Conservation (phyloP, 2,329 filamentous ascomycete genomes). For the Fusarium citri region DNA sequence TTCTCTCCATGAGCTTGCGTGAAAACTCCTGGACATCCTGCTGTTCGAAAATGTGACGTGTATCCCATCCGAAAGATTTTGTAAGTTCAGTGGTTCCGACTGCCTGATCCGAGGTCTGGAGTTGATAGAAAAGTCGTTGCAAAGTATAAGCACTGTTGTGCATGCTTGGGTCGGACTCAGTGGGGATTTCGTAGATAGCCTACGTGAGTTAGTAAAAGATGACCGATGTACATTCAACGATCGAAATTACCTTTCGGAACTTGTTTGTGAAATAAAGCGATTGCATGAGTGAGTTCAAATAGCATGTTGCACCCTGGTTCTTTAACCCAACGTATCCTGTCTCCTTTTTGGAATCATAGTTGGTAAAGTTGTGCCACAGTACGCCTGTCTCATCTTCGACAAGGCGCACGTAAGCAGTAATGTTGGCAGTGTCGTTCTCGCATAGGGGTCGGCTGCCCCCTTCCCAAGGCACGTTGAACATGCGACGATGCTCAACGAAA, state of each 20-base stretch:
- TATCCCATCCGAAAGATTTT: conserved; percentile 98
- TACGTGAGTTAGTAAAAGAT: conserved; percentile 51
- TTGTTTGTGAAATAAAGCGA: conserved; percentile 90
- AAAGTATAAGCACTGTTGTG: conserved; percentile 93
- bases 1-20: conserved; percentile 94
- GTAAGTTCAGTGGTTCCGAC: conserved; percentile 94
- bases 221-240: not conserved
- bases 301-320: conserved; percentile 95
- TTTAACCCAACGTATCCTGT: conserved; percentile 96
- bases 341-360: conserved; percentile 99
- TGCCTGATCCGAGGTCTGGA: conserved; percentile 86
- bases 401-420: conserved; percentile 84
- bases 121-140: conserved; percentile 92
- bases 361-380: conserved; percentile 89
- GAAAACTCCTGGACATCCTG: conserved; percentile 98
- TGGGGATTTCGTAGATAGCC: conserved; percentile 98
- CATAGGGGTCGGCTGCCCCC: conserved; percentile 75
- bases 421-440: conserved; percentile 80
- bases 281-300: conserved; percentile 85
- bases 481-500: conserved; percentile 86
- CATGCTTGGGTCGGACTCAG: conserved; percentile 82
- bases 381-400: conserved; percentile 90
- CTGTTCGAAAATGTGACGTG: conserved; percentile 96
- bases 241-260: conserved; percentile 80
- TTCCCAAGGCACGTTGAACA: conserved; percentile 85